Evolutionary conservation across 805 yeast species (phyloP).

Genomic region (Sugiyamaella marilandica): DNA sequence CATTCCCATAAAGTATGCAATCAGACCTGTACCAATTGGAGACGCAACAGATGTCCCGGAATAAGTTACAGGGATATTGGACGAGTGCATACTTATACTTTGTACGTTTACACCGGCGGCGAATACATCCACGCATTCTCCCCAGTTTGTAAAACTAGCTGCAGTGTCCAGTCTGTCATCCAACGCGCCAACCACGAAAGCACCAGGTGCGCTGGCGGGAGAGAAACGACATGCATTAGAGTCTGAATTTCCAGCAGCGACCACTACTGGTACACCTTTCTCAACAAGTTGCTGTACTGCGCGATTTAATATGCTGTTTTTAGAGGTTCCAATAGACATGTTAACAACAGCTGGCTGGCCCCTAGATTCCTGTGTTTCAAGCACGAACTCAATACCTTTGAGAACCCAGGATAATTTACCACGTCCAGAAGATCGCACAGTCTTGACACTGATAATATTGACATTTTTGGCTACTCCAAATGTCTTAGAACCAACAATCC

Average conservation of each 20-base stretch:
- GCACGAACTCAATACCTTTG: constrained; percentile 33
- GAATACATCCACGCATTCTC: constrained; percentile 81
- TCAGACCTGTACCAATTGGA: constrained; percentile 87
- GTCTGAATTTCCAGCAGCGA: constrained; percentile 62
- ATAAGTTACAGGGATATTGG: constrained; percentile 14
- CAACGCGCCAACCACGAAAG: constrained; percentile 83
- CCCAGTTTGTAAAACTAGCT: constrained; percentile 87
- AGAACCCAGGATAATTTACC: constrained; percentile 44
- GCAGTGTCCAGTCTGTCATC: constrained; percentile 66
- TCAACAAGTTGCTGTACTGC: constrained; percentile 26
- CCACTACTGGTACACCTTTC: constrained; percentile 28
- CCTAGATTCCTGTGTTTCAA: constrained; percentile 15
- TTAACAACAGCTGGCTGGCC: constrained; percentile 21
- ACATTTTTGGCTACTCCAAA: constrained; percentile 77
- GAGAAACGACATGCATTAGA: constrained; percentile 76
- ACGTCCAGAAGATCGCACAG: constrained; percentile 58
- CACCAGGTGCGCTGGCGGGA: constrained; percentile 73
- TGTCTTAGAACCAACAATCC: constrained; percentile 66
- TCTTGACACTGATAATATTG: constrained; percentile 63
- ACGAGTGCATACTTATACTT: constrained; percentile 36
- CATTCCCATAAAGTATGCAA: constrained; percentile 60
- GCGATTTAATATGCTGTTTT: constrained; percentile 23
- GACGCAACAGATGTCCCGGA: constrained; percentile 94
- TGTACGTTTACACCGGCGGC: constrained; percentile 83
- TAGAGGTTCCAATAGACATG: constrained; percentile 28